These are phyloP conservation scores for Sporothrix variecibatus DNA, from an alignment of 2,329 filamentous ascomycete genomes.

Conservation along the genomic window DNA sequence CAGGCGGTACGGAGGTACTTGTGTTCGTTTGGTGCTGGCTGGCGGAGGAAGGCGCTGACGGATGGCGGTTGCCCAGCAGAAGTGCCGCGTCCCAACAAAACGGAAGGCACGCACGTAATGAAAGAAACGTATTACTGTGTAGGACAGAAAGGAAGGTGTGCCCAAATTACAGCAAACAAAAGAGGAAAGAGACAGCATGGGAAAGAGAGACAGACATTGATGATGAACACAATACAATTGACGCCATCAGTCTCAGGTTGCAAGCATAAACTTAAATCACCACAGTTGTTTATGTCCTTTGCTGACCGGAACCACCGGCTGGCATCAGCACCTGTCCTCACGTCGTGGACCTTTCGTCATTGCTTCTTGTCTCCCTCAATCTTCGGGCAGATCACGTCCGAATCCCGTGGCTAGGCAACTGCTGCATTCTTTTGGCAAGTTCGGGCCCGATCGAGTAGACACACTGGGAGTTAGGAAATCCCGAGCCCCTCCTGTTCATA, in stretches of 20 bases:
- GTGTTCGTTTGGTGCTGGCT: neutral
- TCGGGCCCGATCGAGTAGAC: neutral
- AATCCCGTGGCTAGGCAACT: neutral
- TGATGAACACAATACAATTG: neutral
- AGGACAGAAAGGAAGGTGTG: neutral
- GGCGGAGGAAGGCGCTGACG: constrained; percentile 5
- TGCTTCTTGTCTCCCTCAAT: neutral
- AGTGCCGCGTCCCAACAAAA: neutral
- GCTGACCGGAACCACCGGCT: constrained; percentile 3
- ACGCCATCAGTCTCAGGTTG: neutral
- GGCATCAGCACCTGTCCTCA: neutral
- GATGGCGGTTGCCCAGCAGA: neutral
- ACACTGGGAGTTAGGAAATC: too few species aligned
- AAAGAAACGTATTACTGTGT: neutral
- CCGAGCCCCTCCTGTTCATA: neutral
- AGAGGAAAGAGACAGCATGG: neutral
- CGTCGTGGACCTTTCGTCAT: neutral
- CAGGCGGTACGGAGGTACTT: neutral
- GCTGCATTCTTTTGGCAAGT: neutral
- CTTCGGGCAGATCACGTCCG: neutral
- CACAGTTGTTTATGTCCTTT: neutral
- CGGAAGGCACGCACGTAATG: constrained; percentile 2
- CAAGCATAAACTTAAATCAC: neutral
- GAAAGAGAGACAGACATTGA: neutral
- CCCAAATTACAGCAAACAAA: neutral